These are phyloP conservation scores for Aphanomyces astaci DNA, from an alignment of 352 stramenopile genomes.

Conservation along the genomic window DNA sequence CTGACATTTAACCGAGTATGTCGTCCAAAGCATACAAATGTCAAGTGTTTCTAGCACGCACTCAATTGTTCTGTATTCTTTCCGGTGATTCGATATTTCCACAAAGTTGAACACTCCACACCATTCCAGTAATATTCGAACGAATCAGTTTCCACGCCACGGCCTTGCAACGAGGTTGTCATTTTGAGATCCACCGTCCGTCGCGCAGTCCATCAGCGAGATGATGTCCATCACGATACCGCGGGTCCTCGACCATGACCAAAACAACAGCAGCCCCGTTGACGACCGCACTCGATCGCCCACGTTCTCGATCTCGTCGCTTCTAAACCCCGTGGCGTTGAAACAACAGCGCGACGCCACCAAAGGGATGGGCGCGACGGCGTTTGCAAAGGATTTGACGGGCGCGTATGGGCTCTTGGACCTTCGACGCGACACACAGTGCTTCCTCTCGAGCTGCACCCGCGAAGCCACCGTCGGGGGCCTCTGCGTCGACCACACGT, in stretches of 20 bases:
- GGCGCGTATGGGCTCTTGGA: slow-evolving; percentile 16
- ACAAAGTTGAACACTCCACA: no score
- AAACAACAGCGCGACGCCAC: no score
- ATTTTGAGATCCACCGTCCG: not conserved
- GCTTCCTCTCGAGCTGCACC: slow-evolving; percentile 19
- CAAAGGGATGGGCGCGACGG: not conserved
- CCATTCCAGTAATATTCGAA: no score
- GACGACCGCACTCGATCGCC: not conserved
- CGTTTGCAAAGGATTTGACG: slow-evolving; percentile 20
- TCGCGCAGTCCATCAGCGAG: not conserved
- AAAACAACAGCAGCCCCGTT: no score
- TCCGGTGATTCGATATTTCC: no score
- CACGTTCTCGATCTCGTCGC: slow-evolving; percentile 8
- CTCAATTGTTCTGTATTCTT: no score
- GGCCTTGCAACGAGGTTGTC: not conserved
- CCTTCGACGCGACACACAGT: slow-evolving; percentile 18
- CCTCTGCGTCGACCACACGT: slow-evolving; percentile 16
- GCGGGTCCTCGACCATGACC: not conserved
- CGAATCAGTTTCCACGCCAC: no score
- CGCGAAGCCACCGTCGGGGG: slow-evolving; percentile 13
- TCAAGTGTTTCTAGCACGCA: no score
- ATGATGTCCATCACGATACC: not conserved
- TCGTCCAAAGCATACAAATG: no score
- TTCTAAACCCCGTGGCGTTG: slow-evolving; percentile 6
- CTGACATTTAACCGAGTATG: not conserved